phyloP scores from a whole-genome alignment of 257 asterid genomes.

The Gentiana dahurica region DNA sequence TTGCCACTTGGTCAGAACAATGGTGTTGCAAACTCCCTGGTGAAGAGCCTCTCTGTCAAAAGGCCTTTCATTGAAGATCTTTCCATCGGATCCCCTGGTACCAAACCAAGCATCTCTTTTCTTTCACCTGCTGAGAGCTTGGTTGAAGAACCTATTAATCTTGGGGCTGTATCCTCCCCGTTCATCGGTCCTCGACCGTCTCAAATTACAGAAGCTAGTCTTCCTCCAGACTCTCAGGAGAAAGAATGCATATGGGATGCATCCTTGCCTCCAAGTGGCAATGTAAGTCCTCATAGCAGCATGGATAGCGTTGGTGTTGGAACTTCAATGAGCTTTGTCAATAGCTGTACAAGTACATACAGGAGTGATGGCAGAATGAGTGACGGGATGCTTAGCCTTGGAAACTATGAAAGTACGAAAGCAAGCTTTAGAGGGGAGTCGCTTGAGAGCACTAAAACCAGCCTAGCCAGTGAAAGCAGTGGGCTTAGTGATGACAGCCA shows the following conservation, averaged over 20 bases:
- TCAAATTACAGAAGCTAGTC: constrained; percentile 23
- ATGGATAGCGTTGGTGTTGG: constrained; percentile 31
- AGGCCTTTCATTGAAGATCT: constrained; percentile 52
- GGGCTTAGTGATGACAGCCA: constrained; percentile 31
- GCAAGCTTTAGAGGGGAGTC: constrained; percentile 10
- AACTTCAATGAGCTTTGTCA: constrained; percentile 34
- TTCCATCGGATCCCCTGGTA: constrained; percentile 39
- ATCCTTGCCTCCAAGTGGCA: constrained; percentile 47
- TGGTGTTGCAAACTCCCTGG: constrained; percentile 38
- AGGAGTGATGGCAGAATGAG: constrained; percentile 39
- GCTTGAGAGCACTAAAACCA: constrained; percentile 25
- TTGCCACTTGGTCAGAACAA: constrained; percentile 53
- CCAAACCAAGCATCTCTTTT: constrained; percentile 21
- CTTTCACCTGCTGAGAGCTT: constrained; percentile 26
- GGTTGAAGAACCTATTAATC: constrained; percentile 27
- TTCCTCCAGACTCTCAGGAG: constrained; percentile 31
- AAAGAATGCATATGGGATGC: constrained; percentile 46
- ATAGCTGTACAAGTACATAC: constrained; percentile 35
- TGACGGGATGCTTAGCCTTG: constrained; percentile 45
- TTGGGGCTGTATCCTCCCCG: constrained; percentile 19
- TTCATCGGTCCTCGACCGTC: constrained; percentile 32
- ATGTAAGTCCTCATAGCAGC: constrained; percentile 49
- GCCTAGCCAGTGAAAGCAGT: constrained; percentile 27
- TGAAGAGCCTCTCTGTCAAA: constrained; percentile 40
- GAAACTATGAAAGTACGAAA: constrained; percentile 30